Percentiles rank a stretch among this genome's conserved stretches.
These are phyloP conservation scores for Alternaria viburni DNA, from an alignment of 2,329 filamentous ascomycete genomes.

Conservation along the genomic window DNA sequence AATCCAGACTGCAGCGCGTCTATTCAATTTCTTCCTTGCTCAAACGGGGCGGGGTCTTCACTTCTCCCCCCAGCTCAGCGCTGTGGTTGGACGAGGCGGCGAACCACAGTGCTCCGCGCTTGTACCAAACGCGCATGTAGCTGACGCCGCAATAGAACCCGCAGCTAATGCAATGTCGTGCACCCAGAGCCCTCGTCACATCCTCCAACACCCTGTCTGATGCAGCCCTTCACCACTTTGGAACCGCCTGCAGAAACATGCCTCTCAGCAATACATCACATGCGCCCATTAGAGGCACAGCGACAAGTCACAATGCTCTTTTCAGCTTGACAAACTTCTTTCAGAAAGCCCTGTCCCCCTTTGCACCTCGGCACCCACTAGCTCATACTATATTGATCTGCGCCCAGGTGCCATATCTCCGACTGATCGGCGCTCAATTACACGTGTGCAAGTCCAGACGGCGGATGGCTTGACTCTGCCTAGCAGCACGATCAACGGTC, in stretches of 20 bases:
- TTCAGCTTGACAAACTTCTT: not conserved
- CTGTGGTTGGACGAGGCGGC: not conserved
- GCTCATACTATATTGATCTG: not conserved
- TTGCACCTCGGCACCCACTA: not conserved
- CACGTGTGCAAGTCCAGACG: not conserved
- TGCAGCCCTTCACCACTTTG: not conserved
- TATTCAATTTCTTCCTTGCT: not conserved
- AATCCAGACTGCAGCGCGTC: not conserved
- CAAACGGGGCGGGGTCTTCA: not conserved
- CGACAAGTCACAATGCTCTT: not conserved
- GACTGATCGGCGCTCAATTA: conserved; percentile 2
- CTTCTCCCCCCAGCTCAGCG: not conserved
- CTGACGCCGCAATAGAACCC: not conserved
- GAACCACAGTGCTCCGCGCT: not conserved
- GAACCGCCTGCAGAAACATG: not conserved
- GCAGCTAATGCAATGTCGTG: not conserved
- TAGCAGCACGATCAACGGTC: not conserved
- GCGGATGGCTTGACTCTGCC: too few species aligned
- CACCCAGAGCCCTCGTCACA: not conserved
- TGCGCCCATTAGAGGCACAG: not conserved
- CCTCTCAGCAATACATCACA: not conserved
- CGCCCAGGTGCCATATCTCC: conserved; percentile 1
- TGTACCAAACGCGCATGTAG: not conserved
- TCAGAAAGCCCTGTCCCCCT: not conserved
- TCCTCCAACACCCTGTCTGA: not conserved